phyloP scores from a whole-genome alignment of 257 asterid genomes.

The Solanum lycopersicoides region DNA sequence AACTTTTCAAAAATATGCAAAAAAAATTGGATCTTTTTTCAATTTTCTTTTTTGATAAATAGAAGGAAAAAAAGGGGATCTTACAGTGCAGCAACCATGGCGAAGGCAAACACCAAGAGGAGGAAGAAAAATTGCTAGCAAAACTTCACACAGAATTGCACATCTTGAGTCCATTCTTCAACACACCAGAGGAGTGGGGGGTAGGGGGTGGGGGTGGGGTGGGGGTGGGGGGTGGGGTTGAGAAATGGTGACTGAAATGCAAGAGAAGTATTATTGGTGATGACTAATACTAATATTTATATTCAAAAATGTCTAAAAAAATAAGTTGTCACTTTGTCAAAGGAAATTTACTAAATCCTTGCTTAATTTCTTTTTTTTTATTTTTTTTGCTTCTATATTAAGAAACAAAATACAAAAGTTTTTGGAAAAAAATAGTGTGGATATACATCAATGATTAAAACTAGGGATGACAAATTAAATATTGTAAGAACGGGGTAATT shows the following conservation, averaged over 20 bases:
- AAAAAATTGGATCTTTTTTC: background rate
- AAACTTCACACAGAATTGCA: slow-evolving; percentile 19
- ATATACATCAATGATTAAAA: too few species aligned
- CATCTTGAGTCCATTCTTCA: slow-evolving; percentile 36
- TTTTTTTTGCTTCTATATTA: too few species aligned
- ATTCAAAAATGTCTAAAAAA: too few species aligned
- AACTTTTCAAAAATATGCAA: background rate
- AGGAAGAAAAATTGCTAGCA: slow-evolving; percentile 67
- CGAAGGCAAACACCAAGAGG: slow-evolving; percentile 86
- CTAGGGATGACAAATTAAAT: too few species aligned
- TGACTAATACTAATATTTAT: too few species aligned
- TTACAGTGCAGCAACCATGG: slow-evolving; percentile 79
- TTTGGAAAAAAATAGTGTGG: too few species aligned
- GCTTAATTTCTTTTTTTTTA: too few species aligned
- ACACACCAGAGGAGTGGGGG: background rate
- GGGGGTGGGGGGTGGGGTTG: background rate
- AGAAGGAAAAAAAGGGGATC: background rate
- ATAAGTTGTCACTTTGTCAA: too few species aligned
- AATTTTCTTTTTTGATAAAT: background rate
- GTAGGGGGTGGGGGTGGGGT: fast-evolving
- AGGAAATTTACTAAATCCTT: too few species aligned
- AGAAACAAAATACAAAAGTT: too few species aligned
- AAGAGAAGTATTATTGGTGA: background rate
- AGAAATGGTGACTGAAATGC: background rate
- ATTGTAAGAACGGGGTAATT: too few species aligned